These are phyloP conservation scores for Aureobasidium musti DNA, from an alignment of 2,329 filamentous ascomycete species.

Conservation along the genomic window DNA sequence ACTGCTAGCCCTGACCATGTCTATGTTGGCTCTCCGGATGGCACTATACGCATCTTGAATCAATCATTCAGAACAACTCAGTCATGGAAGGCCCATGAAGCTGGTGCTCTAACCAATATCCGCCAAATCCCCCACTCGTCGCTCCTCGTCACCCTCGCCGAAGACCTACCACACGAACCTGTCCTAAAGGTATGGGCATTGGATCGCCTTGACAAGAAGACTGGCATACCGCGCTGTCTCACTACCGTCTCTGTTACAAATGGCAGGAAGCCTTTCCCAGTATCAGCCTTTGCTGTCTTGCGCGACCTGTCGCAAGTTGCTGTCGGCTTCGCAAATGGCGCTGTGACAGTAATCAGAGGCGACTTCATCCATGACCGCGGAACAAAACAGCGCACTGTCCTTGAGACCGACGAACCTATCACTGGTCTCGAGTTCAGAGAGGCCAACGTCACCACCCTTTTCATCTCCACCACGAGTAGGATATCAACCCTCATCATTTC, in stretches of 20 bases:
- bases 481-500: constrained; percentile 86
- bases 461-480: constrained; percentile 85
- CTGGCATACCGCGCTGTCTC: constrained; percentile 81
- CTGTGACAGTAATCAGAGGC: constrained; percentile 88
- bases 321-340: constrained; percentile 92
- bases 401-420: constrained; percentile 94
- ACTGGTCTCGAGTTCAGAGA: constrained; percentile 81
- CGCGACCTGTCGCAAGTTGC: constrained; percentile 90
- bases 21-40: constrained; percentile 84
- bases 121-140: constrained; percentile 87
- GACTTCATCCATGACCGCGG: constrained; percentile 95
- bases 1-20: constrained; percentile 86
- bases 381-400: constrained; percentile 89
- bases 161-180: constrained; percentile 85
- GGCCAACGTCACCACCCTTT: constrained; percentile 70
- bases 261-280: constrained; percentile 89
- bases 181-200: constrained; percentile 96
- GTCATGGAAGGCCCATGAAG: constrained; percentile 83
- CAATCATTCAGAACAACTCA: constrained; percentile 82
- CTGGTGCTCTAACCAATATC: constrained; percentile 82
- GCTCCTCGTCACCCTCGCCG: constrained; percentile 79
- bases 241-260: constrained; percentile 86
- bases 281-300: constrained; percentile 84
- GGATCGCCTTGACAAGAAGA: constrained; percentile 92
- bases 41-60: constrained; percentile 83